Evolutionary conservation across 495 filamentous ascomycete genomes (phyloP), one percentile per base, ranked within the genome.

Genomic region (Tirmania nivea): DNA sequence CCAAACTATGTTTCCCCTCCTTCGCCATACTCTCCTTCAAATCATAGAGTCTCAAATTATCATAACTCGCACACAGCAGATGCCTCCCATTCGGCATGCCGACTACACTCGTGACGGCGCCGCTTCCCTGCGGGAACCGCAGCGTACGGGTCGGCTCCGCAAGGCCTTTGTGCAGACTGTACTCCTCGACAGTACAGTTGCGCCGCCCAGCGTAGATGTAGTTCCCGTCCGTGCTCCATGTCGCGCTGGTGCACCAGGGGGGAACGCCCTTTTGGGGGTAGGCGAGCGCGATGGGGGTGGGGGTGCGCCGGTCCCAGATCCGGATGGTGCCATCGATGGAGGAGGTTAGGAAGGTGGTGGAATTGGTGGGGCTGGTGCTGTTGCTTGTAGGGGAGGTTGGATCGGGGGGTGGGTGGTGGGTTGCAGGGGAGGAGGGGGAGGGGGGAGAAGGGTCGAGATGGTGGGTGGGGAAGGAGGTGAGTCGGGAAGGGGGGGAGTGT

Each of bases 221-320:
- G 66, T 97, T 95, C 25, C 90, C 90, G 67, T 94, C 83, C 2
- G 87, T 87, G 56, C 81, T 87, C 90, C 92, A 97, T 68, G 85
- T 92, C n/a, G 86, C 86, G 56, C 81, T 85, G 81, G 94, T 96
- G 66, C 88, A 95, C 92, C 92, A 97, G 9, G 87, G 90, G 3
- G 92, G 87, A 8, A 81, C 79, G 51, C 82, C 81, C 49, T 59
- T 59, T 8, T 54, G 49, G 20, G 69, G 72, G 10, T 73, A 70
- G 52, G 83, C 81, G 14, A 70, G 71, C 34, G 92, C 86, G 11
- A 95, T 70, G 3, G 92, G 81, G 52, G 79, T 74, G 11, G 74
- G 76, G 57, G 81, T 74, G 16, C 90, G 77, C 42, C 87, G 76
- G 64, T 97, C 90, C 89, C 90, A 97, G 54, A 97, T 71, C 21